A percentile compares a stretch with the other conserved stretches of the same genome.
These are phyloP conservation scores for Musa schizocarpa DNA, from an alignment of 176 grass and related monocot species.

Conservation along the genomic window DNA sequence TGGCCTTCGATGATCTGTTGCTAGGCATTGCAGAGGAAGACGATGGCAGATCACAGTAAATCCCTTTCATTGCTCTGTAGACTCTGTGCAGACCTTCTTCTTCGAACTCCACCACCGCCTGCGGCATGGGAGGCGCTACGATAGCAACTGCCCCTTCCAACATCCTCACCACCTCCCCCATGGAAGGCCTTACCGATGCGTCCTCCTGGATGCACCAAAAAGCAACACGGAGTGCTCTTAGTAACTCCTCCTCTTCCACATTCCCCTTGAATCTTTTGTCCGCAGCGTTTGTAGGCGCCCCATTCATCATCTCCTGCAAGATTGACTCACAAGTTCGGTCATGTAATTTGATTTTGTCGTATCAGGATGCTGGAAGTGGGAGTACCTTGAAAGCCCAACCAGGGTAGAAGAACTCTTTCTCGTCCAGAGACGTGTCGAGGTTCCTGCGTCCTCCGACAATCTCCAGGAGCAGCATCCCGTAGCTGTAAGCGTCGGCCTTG, in stretches of 20 bases:
- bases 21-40: not conserved
- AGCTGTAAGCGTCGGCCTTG: conserved; percentile 11
- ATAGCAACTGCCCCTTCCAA: not conserved
- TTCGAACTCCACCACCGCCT: not conserved
- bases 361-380: too few species aligned
- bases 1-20: not conserved
- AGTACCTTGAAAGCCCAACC: conserved; percentile 13
- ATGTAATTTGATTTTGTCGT: too few species aligned
- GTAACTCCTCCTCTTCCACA: not conserved
- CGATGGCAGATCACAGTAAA: not conserved
- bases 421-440: not conserved
- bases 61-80: not conserved
- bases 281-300: not conserved
- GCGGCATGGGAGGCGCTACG: conserved; percentile 6
- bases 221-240: not conserved
- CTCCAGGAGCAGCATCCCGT: conserved; percentile 14
- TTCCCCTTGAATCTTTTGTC: not conserved
- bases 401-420: conserved; percentile 18
- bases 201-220: conserved; percentile 18
- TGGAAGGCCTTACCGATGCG: conserved; percentile 5
- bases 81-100: conserved; percentile 7
- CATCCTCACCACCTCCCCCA: conserved; percentile 17
- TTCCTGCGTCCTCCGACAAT: conserved; percentile 14
- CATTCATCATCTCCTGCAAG: conserved; percentile 1
- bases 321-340: too few species aligned